phyloP scores from a whole-genome alignment of 2,329 filamentous ascomycete genomes.

The Didymosphaeria variabile region DNA sequence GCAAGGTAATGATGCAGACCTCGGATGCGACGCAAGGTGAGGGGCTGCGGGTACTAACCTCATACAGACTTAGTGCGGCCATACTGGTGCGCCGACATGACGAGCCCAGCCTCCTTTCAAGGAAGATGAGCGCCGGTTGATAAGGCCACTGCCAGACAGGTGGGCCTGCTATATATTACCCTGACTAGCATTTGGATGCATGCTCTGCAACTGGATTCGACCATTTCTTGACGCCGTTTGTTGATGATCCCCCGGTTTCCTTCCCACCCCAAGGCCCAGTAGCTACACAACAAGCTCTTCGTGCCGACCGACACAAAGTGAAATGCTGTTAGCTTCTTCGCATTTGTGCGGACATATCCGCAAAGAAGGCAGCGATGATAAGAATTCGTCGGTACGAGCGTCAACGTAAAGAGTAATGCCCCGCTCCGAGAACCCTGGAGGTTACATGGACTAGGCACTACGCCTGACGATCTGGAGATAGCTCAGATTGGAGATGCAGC shows the following conservation, averaged over 20 bases:
- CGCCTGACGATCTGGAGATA: constrained; percentile 9
- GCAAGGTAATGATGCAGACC: constrained; percentile 5
- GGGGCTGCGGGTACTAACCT: constrained; percentile 1
- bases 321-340: neutral
- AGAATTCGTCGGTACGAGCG: neutral
- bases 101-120: neutral
- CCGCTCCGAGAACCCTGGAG: constrained; percentile 7
- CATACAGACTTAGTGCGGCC: neutral
- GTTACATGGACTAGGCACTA: neutral
- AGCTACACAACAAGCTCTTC: neutral
- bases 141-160: neutral
- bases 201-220: neutral
- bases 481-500: constrained; percentile 2
- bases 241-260: neutral
- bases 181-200: neutral
- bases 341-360: neutral
- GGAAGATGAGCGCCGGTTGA: neutral
- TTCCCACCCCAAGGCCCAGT: neutral
- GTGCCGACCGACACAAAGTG: neutral
- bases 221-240: neutral
- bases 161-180: neutral
- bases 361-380: neutral
- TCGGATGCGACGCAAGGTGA: constrained; percentile 13
- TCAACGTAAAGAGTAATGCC: neutral
- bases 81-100: neutral